Evolutionary conservation across 345 rosid genomes (phyloP), one percentile per base, ranked within the genome.

Genomic region (Eucalyptus curtisii): DNA sequence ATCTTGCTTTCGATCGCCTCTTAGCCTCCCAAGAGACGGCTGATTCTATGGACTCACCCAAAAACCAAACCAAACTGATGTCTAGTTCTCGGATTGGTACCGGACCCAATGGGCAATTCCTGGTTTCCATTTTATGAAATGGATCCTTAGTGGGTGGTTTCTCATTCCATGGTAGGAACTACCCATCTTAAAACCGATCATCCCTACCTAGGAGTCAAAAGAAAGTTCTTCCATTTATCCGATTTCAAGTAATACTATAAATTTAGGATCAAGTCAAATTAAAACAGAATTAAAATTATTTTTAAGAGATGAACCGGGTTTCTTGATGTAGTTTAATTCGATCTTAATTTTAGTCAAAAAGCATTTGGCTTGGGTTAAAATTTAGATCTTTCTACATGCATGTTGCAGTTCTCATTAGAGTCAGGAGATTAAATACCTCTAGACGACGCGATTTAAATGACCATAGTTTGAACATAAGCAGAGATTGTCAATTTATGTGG

Each of bases 51-150:
- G 25, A 52, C 25, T 20, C 10, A 52, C 24, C 25, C 57, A 52
- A 19, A 52, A 52, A 52, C 10, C 1, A 52, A 0, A 52, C 5
- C 2, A 1, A 20, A 19, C 1, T 8, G 10, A 52, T 52, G 57
- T 52, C 57, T 20, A 52, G 57, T 20, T 52, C 4, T 52, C 0
- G 10, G 10, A 20, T 52, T 25, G 57, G 10, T 52, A 10, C 4
- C 20, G 10, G 57, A 52, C 25, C 25, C 25, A 52, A 52, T 1
- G 53, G 10, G 57, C 10, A 20, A 1, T 52, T 52, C 25, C 2
- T 7, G 0, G 25, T 52, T 2, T 52, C 25, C 57, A 52, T 20
- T 52, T 52, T 20, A 19, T 1, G 25, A 10, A 52, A 52, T 52
- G 5, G 2, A 52, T 52, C 25, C 10, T 7, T 52, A 52, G 2